Base-by-base conservation (phyloP, 1,284 basidiomycete species). In the Ustilago hordei region DNA sequence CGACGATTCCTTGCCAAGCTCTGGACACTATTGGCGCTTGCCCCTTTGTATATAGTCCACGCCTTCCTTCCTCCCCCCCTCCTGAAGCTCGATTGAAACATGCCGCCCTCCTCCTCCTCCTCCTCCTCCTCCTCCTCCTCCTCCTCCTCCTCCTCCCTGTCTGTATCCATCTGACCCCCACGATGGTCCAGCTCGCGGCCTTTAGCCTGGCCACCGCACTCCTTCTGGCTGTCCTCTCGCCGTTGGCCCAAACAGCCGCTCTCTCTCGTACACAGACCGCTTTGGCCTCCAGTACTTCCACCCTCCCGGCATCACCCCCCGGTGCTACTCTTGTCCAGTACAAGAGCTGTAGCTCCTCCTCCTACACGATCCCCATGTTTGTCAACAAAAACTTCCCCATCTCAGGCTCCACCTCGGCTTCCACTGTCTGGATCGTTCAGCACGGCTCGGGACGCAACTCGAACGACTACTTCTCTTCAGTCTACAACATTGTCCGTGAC, bases 381-480 rank as follows among this genome's bases (percentile, higher is more conserved):
- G 77, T 78, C 48, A 79, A 74, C 67, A 62, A 64, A 19, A 67
- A 72, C 47, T 78, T 64, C 53, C 72, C 72, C 50, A 12, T 52
- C 38, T n/a, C 35, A 13, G 60, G 60, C 13, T 56, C 56, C 52
- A 61, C 35, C 47, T 47, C 45, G 2, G 53, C 67, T 8, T 48
- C 56, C 5, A 70, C 72, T 48, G 72, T 60, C 17, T 79, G 75
- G 69, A 64, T 79, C 52, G 75, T 75, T 9, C 75, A 78, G 61
- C 77, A 79, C 60, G 77, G 77, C 31, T 57, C 71, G 4, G 59
- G 50, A 15, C 64, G 69, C 48, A 69, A 79, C 56, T 79, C 75
- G 53, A 36, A 79, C 39, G 68, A 64, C 43, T 78, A 71, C 61
- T 78, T 78, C 67, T n/a, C 57, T 19, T 69, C 72, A 5, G 9